Base-by-base conservation (phyloP, 352 stramenopile species). In the Phytophthora megakarya region DNA sequence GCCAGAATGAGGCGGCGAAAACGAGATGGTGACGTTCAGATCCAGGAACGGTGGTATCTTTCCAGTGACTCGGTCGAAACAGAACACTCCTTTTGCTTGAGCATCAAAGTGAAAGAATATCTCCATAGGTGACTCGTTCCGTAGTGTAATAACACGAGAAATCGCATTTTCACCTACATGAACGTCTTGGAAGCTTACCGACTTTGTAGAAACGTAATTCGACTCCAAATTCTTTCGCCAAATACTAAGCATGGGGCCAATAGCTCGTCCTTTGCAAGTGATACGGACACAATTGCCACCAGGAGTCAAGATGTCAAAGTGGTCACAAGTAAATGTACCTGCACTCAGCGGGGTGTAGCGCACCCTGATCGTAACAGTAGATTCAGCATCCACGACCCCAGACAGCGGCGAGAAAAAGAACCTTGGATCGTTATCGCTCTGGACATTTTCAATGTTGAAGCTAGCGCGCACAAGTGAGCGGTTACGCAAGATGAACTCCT, bases 131-230 rank as follows among this genome's bases (percentile, higher is more conserved):
- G 83, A 94, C 35, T 90, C 78, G 63, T 97, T 97, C 22, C 78
- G 74, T 11, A 98, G 71, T 18, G 79, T 93, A 33, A 98, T 56
- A 18, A 95, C 90, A 8, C 89, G 78, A 0, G 86, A 88, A 2
- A 76, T 52, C 0, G 65, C 67, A 8, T 76, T 66, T 15, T 80
- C 83, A 12, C 96, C 80, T 7, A 78, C 52, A 46, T 13, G 42
- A 8, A 97, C 79, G 53, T 98, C 90, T 1, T 93, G 76, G 67
- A 98, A 98, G 55, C 97, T 97, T 25, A 98, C 55, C 0, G 87
- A 97, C 19, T 73, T 71, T 19, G 86, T 91, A 10, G 38, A 45
- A 10, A 92, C 78, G 13, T 92, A 85, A 48, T 91, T 93, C 11
- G 83, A 74, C 48, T 83, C 82, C 16, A 74, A 56, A 53, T 88